phyloP scores from a whole-genome alignment of 106 monocot genomes.

The Phalaenopsis aphrodite region DNA sequence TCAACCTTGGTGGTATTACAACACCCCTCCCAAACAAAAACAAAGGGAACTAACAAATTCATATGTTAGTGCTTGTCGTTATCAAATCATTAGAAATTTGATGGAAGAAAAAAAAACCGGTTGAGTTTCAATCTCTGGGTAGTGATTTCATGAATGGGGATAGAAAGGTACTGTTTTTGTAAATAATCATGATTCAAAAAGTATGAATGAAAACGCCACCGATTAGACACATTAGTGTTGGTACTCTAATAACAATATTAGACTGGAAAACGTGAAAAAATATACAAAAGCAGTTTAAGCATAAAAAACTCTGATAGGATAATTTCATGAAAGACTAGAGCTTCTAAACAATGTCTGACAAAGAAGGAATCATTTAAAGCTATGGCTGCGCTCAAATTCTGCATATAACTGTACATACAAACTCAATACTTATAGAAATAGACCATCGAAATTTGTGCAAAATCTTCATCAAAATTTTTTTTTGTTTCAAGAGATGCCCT shows the following conservation, averaged over 20 bases:
- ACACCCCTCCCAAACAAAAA: not conserved
- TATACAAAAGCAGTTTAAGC: not conserved
- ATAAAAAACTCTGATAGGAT: not conserved
- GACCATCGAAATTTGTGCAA: not conserved
- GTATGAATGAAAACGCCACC: not conserved
- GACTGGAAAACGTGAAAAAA: not conserved
- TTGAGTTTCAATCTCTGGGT: not conserved
- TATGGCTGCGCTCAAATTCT: not conserved
- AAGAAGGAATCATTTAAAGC: not conserved
- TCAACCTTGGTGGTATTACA: not conserved
- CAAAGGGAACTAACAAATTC: too few relatives aligned
- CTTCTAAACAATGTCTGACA: not conserved
- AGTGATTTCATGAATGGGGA: not conserved
- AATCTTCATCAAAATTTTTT: not conserved
- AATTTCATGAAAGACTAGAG: not conserved
- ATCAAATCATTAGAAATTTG: not conserved
- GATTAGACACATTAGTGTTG: not conserved
- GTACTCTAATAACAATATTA: not conserved
- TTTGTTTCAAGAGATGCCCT: not conserved
- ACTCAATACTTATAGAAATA: not conserved
- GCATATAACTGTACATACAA: not conserved
- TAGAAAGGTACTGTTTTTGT: not conserved
- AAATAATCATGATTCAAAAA: too few relatives aligned
- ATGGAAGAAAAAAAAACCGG: not conserved
- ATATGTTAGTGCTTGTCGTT: too few relatives aligned